Conservation (phyloP, 1,139 yeast genomes). For the Sugiyamaella japonica region DNA sequence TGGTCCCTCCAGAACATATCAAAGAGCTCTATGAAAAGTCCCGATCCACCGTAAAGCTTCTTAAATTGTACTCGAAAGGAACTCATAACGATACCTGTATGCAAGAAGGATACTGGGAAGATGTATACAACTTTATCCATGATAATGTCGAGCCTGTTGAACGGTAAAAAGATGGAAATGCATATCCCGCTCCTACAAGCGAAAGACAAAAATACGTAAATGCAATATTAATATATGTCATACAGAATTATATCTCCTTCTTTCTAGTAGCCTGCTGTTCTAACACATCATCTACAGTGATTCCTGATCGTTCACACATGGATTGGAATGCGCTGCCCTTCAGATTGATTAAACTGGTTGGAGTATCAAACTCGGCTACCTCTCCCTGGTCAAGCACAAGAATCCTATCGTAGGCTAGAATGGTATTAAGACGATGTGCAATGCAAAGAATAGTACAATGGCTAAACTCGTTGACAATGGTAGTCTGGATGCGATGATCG, state of each 20-base stretch:
- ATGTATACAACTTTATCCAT: conserved; percentile 56
- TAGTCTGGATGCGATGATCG: conserved; percentile 66
- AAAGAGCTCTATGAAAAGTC: conserved; percentile 50
- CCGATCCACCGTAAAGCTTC: conserved; percentile 34
- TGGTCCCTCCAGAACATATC: conserved; percentile 91
- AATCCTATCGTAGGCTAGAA: conserved; percentile 63
- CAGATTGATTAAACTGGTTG: conserved; percentile 43
- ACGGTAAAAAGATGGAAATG: conserved; percentile 15
- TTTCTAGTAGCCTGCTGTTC: conserved; percentile 14
- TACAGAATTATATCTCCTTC: not conserved
- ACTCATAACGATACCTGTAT: conserved; percentile 78
- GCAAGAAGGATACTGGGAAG: conserved; percentile 75
- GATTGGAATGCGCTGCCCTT: conserved; percentile 52
- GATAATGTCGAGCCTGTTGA: conserved; percentile 41
- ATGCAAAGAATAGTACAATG: conserved; percentile 75
- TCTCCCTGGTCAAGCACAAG: conserved; percentile 68
- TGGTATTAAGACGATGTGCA: conserved; percentile 78
- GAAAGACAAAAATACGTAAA: not conserved
- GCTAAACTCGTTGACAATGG: conserved; percentile 61
- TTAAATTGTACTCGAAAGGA: conserved; percentile 58
- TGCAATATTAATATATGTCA: conserved; percentile 1
- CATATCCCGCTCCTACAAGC: too few relatives aligned
- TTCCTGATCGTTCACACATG: conserved; percentile 62
- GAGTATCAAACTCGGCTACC: conserved; percentile 56
- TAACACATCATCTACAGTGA: conserved; percentile 44